These are phyloP conservation scores for Stromatinia cepivora DNA, from an alignment of 2,329 filamentous ascomycete genomes.

Conservation along the genomic window DNA sequence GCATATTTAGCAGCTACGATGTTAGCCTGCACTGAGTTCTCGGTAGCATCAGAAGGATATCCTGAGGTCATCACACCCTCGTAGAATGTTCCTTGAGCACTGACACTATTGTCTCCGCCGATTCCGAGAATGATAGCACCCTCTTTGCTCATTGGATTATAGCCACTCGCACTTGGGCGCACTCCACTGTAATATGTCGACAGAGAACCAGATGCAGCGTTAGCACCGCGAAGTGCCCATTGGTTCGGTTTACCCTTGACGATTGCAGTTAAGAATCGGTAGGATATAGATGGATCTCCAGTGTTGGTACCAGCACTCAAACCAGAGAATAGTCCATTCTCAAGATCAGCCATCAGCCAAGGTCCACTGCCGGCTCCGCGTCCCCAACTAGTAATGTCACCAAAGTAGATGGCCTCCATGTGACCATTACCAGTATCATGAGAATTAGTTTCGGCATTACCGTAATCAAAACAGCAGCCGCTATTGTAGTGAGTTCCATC, in stretches of 20 bases:
- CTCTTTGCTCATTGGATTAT: constrained; percentile 61
- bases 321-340: constrained; percentile 66
- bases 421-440: constrained; percentile 60
- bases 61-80: constrained; percentile 65
- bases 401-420: constrained; percentile 70
- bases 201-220: constrained; percentile 55
- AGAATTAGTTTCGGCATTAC: constrained; percentile 55
- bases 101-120: constrained; percentile 59
- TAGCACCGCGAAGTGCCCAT: constrained; percentile 61
- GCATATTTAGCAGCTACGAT: constrained; percentile 61
- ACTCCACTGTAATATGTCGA: constrained; percentile 60
- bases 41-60: constrained; percentile 60
- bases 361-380: constrained; percentile 58
- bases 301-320: constrained; percentile 48
- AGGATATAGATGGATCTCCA: constrained; percentile 52
- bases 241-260: constrained; percentile 57
- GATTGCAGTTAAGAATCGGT: constrained; percentile 57
- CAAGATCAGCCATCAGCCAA: constrained; percentile 69
- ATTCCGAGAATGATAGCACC: constrained; percentile 69
- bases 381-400: constrained; percentile 56
- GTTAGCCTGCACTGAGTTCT: constrained; percentile 59
- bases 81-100: constrained; percentile 63
- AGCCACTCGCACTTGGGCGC: constrained; percentile 53
- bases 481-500: constrained; percentile 61
- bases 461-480: constrained; percentile 59